Evolutionary conservation across 108 stramenopile genomes (phyloP), one percentile per base, ranked within the genome.

Genomic region (Cyclotella distinguenda): DNA sequence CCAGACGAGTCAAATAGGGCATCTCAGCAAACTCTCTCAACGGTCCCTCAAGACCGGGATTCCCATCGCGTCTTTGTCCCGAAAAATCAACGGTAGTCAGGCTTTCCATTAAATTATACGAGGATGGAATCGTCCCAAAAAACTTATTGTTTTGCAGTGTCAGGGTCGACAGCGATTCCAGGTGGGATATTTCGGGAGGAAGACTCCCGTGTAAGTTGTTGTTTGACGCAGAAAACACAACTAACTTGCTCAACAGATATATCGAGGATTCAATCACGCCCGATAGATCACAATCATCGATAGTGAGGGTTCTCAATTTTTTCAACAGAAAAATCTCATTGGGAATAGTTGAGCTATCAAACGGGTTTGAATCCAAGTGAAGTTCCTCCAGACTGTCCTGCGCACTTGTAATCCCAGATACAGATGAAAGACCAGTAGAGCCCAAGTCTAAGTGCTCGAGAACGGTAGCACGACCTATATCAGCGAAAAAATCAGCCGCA

Each of bases 401-500:
- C 1, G 59, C 68, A 46, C 25, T 35, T 51, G 34, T 48, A 19
- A 70, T 60, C 27, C 68, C 68, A 35, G 34, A 3, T 1, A 70
- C 39, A 18, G 28, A 19, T 2, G 59, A 50, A 0, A 70, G 36
- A 6, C 50, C 50, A 26, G 68, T 70, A 8, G 47, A 60, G 28
- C 60, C 61, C 68, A 70, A 39, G 34, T 70, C 68, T 10, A 70
- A 38, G 13, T 25, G 18, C 38, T 39, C 49, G 4, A 70, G 33
- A 18, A 12, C 39, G 12, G n/a, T 12, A 30, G 66, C 40, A 25
- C 21, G 22, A 23, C 23, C 22, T n/a, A 60, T 70, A n/a, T 64
- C 63, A 10, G n/a, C 40, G 23, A 64, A 64, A 39, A 64, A 64
- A 16, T 64, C 35, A 0, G 30, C 19, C 4, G 50, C 32, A 19